Evolutionary conservation across 2,329 filamentous ascomycete species (phyloP).

Genomic region (Neofusicoccum umdonicola): DNA sequence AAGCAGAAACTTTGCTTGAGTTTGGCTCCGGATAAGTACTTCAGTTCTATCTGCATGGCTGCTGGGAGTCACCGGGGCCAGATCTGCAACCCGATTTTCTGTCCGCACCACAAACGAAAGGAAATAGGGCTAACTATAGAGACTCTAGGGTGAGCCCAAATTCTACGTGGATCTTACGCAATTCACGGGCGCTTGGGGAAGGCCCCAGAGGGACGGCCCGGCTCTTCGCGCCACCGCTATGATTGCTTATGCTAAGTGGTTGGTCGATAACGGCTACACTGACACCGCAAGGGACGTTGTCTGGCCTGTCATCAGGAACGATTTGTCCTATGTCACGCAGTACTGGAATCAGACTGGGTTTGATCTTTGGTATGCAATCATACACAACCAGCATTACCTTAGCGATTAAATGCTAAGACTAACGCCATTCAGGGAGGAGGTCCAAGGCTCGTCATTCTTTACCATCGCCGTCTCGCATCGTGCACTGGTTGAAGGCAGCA

Average conservation of each 20-base stretch:
- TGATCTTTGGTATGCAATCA: constrained; percentile 38
- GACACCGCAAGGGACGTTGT: constrained; percentile 37
- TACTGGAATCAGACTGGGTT: constrained; percentile 46
- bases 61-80: too few species aligned
- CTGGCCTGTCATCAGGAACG: constrained; percentile 44
- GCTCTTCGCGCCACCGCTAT: constrained; percentile 43
- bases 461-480: constrained; percentile 38
- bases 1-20: too few species aligned
- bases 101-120: too few species aligned
- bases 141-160: constrained; percentile 39
- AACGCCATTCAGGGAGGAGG: constrained; percentile 32
- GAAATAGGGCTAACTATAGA: too few species aligned
- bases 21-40: too few species aligned
- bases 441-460: constrained; percentile 43
- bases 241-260: constrained; percentile 40
- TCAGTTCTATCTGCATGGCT: too few species aligned
- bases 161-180: constrained; percentile 39
- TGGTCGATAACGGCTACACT: constrained; percentile 24
- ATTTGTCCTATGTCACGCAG: constrained; percentile 44
- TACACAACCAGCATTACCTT: background rate
- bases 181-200: constrained; percentile 40
- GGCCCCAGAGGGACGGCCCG: constrained; percentile 46
- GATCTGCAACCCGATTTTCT: too few species aligned
- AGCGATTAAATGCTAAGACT: background rate
- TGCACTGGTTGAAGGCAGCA: constrained; percentile 35